Base-by-base conservation (phyloP, 129 eudicot genomes). In the Dittrichia graveolens region DNA sequence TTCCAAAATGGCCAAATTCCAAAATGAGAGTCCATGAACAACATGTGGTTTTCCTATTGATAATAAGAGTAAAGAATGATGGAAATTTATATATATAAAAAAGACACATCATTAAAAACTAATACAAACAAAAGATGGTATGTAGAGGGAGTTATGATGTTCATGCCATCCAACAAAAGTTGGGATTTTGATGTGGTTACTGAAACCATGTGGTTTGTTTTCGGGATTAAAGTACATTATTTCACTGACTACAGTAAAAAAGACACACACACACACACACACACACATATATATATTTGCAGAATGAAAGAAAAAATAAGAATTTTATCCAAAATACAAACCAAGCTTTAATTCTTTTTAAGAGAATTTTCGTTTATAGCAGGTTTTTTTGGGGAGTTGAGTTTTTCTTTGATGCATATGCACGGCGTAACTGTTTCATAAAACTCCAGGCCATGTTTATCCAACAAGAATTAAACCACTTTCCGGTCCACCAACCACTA, bases 1-100 rank as follows among this genome's bases (percentile, higher is more conserved):
- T 34, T 78, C 91, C n/a, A 79, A 48, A 57, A 65, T 85, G 94
- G 94, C 87, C n/a, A 83, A 82, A 63, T 87, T 85, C 81, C 69
- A 81, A 69, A 78, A 67, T 12, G 88, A 83, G 67, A 59, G 52
- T 69, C 35, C 78, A 5, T 87, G 64, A 69, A 15, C 13, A 69
- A 58, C 52, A 56, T 42, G 35, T 44, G 40, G 37, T 46, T 43
- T 19, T 47, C 43, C 18, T 63, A 31, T 46, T 50, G 5, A 24
- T 68, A 24, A 24, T 24, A 24, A 24, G 65, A 73, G 7, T 65
- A 61, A 19, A 76, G 40, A 74, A 70, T 70, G 74, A 74, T 71
- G 15, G 58, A 74, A 61, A 66, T 75, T 42, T 39, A 67, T n/a
- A 52, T 39, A 45, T 56, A 54, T 0, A 10, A 14, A 60, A 53